Evolutionary conservation across 371 early-diverging fungal species (phyloP).

Genomic region (Actinomortierella ambigua): DNA sequence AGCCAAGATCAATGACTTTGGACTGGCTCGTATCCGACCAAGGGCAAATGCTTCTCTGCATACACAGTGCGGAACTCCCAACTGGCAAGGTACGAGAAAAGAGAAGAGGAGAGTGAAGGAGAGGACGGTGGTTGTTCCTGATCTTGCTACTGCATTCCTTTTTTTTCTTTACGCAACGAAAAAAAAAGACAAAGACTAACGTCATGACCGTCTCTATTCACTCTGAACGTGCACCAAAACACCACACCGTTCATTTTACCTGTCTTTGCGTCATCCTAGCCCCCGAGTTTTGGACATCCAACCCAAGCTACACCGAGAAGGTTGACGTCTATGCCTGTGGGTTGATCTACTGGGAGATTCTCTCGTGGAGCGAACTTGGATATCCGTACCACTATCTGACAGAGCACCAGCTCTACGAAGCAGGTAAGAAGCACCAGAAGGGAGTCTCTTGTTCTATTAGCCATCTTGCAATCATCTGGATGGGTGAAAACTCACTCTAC

Average conservation of each 20-base stretch:
- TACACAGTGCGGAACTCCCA: constrained; percentile 78
- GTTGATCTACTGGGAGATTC: constrained; percentile 81
- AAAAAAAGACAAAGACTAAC: not conserved
- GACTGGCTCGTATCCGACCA: constrained; percentile 75
- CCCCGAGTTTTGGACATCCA: constrained; percentile 76
- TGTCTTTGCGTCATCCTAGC: constrained; percentile 43
- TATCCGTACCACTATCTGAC: constrained; percentile 76
- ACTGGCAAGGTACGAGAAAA: constrained; percentile 63
- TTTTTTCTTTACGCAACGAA: constrained; percentile 9
- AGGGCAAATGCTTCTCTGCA: constrained; percentile 70
- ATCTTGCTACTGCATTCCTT: not conserved
- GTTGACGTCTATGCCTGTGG: constrained; percentile 79
- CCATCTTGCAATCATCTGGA: too few relatives aligned
- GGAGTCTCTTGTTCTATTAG: constrained; percentile 28
- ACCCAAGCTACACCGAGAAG: constrained; percentile 79
- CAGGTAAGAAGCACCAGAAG: constrained; percentile 42
- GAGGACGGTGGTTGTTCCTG: too few relatives aligned
- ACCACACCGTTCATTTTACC: not conserved
- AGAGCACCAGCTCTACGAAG: constrained; percentile 63
- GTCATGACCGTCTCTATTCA: not conserved
- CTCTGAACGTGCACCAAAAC: not conserved
- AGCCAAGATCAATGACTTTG: constrained; percentile 85
- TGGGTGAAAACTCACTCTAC: too few relatives aligned
- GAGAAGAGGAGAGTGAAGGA: not conserved
- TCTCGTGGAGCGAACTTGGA: constrained; percentile 74